Evolutionary conservation across 331 rosid species (phyloP).

Genomic region (Dryas integrifolia): DNA sequence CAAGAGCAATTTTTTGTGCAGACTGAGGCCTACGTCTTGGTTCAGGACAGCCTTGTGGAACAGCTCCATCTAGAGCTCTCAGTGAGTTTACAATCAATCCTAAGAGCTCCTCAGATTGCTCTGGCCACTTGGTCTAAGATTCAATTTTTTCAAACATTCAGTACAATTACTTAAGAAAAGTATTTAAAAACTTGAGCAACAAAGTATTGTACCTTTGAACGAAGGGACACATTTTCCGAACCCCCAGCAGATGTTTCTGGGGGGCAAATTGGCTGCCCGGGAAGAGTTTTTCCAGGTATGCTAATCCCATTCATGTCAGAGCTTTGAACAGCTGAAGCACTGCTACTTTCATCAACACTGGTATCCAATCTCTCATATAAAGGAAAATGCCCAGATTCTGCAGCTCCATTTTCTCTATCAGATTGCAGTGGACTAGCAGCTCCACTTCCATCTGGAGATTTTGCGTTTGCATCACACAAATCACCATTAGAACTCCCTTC

Average conservation of each 20-base stretch:
- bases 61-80: constrained; percentile 94
- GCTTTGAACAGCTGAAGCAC: constrained; percentile 84
- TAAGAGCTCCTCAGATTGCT: constrained; percentile 97
- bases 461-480: constrained; percentile 54
- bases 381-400: constrained; percentile 55
- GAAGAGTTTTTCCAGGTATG: constrained; percentile 53
- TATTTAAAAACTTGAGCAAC: constrained; percentile 24
- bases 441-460: constrained; percentile 58
- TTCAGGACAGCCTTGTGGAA: constrained; percentile 92
- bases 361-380: constrained; percentile 67
- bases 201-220: constrained; percentile 62
- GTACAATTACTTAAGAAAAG: constrained; percentile 23
- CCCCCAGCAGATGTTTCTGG: constrained; percentile 79
- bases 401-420: constrained; percentile 65
- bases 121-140: constrained; percentile 91
- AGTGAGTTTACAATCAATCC: constrained; percentile 94
- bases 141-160: constrained; percentile 40
- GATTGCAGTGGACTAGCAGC: constrained; percentile 50
- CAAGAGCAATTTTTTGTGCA: constrained; percentile 88
- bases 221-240: constrained; percentile 64
- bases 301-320: constrained; percentile 56
- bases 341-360: constrained; percentile 53
- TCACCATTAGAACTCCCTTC: constrained; percentile 62
- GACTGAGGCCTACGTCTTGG: constrained; percentile 97
- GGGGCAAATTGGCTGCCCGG: constrained; percentile 63